Conservation (phyloP, 768 basidiomycete genomes). For the Asterophora lycoperdoides region DNA sequence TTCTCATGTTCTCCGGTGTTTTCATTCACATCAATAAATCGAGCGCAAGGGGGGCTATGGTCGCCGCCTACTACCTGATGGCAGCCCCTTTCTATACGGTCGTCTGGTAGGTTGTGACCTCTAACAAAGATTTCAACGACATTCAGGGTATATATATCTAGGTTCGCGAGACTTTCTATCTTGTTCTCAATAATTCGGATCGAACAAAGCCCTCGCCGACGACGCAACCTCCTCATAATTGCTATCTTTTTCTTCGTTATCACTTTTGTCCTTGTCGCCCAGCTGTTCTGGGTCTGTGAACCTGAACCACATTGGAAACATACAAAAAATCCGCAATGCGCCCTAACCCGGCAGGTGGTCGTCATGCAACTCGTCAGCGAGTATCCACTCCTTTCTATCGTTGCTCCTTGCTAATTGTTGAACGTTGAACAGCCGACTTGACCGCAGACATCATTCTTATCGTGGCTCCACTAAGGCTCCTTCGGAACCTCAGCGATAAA, state of each 20-base stretch:
- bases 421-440: slow-evolving; percentile 17
- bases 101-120: slow-evolving; percentile 27
- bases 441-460: slow-evolving; percentile 45
- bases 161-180: slow-evolving; percentile 48
- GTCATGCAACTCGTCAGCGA: slow-evolving; percentile 50
- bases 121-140: background rate
- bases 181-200: slow-evolving; percentile 53
- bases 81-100: slow-evolving; percentile 34
- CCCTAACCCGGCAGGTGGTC: slow-evolving; percentile 42
- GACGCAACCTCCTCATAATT: slow-evolving; percentile 24
- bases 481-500: slow-evolving; percentile 37
- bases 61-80: slow-evolving; percentile 32
- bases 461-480: slow-evolving; percentile 39
- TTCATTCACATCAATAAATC: slow-evolving; percentile 25
- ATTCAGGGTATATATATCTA: slow-evolving; percentile 11
- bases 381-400: slow-evolving; percentile 17
- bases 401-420: background rate
- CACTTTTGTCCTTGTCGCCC: slow-evolving; percentile 34
- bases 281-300: slow-evolving; percentile 44
- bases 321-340: slow-evolving; percentile 33
- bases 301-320: slow-evolving; percentile 37
- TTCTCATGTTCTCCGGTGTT: slow-evolving; percentile 25
- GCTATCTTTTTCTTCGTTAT: slow-evolving; percentile 28
- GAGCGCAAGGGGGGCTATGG: slow-evolving; percentile 9
- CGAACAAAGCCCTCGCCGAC: slow-evolving; percentile 31